Evolutionary conservation across 2,329 filamentous ascomycete species (phyloP), one percentile per base, ranked within the genome.

Genomic region (Microcyclospora pomicola): DNA sequence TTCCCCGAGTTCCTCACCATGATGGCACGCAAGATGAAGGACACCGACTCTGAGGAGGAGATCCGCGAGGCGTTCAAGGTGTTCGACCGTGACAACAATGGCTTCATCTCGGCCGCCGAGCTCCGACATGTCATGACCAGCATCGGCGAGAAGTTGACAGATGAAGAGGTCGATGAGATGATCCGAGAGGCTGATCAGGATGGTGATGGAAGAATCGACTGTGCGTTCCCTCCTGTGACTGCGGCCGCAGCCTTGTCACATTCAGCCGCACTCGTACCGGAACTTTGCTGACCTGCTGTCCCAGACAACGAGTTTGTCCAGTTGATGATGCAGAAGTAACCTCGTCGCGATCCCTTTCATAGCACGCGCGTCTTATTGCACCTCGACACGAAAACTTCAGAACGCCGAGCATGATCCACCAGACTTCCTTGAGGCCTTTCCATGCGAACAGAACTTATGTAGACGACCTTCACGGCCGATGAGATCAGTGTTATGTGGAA

Each of bases 1-100:
- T 77, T 79, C 56, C 69, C 75, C 42, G 74, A 78, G 54, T 79
- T 79, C 62, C 67, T 77, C 42, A 71, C 69, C 47, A 75, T 78
- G 69, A 78, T 78, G 74, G 72, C 73, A 37, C 68, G 68, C 53
- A 72, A 72, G 52, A 73, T 73, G 61, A 72, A 71, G 59, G 69
- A 73, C 50, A 70, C 69, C 41, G 72, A 77, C 58, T 70, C 71
- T 37, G 74, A 77, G 56, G 67, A 75, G 56, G 75, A 79, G 59
- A 75, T 78, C 55, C 67, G 71, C 49, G 72, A 73, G 54, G 75
- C 75, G 37, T 79, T 78, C 67, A 69, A 71, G 58, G 73, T 77
- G 52, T 78, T 79, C 56, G 75, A 79, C 58, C 70, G 71, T 53
- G 75, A 79, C 53, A 72, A 72, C 59, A 76, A 73, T 55, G 75